Percentiles rank a stretch among this genome's conserved stretches.
phyloP scores from a whole-genome alignment of 495 filamentous ascomycete genomes.

The Apodospora peruviana region DNA sequence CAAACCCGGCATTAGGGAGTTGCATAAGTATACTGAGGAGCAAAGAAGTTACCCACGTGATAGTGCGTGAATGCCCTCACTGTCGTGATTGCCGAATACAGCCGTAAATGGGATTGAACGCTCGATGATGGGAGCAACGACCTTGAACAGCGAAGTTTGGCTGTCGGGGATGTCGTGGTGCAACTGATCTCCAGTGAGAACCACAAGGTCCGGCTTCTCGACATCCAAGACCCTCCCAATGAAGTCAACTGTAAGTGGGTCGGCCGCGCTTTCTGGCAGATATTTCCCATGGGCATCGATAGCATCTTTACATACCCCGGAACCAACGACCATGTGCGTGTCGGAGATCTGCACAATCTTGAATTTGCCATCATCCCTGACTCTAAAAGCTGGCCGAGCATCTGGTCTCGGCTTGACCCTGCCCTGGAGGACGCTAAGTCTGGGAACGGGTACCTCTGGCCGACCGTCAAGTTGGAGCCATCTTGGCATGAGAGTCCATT shows the following conservation, averaged over 20 bases:
- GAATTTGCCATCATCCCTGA: too few relatives aligned
- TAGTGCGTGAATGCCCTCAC: slow-evolving; percentile 29
- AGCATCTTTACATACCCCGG: slow-evolving; percentile 32
- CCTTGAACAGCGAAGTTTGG: slow-evolving; percentile 37
- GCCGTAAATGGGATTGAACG: slow-evolving; percentile 32
- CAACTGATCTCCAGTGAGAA: slow-evolving; percentile 33
- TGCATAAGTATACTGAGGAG: too few relatives aligned
- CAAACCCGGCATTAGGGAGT: too few relatives aligned
- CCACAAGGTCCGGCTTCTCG: slow-evolving; percentile 33
- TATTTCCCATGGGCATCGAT: slow-evolving; percentile 31
- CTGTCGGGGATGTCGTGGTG: slow-evolving; percentile 31
- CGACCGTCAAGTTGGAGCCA: too few relatives aligned
- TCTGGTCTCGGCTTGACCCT: too few relatives aligned
- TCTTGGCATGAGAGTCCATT: too few relatives aligned
- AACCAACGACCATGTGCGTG: slow-evolving; percentile 32
- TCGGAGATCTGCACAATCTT: slow-evolving; percentile 36
- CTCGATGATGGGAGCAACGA: slow-evolving; percentile 31
- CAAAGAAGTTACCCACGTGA: slow-evolving; percentile 25
- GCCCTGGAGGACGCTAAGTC: too few relatives aligned
- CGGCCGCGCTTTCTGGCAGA: slow-evolving; percentile 32
- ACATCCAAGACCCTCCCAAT: slow-evolving; percentile 28
- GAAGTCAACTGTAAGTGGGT: slow-evolving; percentile 31
- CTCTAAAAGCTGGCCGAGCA: too few relatives aligned
- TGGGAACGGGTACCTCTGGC: too few relatives aligned
- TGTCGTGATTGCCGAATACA: slow-evolving; percentile 35